Conservation (phyloP, 176 grass and related monocot genomes). For the Juncus effusus region DNA sequence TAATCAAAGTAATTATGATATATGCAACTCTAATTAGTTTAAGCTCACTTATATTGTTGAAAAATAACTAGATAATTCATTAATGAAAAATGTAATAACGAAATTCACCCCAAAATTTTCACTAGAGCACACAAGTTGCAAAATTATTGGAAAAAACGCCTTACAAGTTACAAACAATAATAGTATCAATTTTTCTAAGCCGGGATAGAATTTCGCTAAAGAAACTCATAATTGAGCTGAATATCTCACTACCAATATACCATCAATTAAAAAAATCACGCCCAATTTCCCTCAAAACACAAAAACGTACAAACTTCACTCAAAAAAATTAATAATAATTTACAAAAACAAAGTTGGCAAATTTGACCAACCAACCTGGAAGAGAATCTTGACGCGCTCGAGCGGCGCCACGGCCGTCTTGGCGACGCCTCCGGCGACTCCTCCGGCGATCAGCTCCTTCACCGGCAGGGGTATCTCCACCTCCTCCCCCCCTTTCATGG, state of each 20-base stretch:
- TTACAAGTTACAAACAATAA: neutral
- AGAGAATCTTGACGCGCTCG: conserved; percentile 95
- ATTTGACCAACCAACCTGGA: conserved; percentile 45
- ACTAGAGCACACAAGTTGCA: neutral
- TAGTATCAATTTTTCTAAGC: neutral
- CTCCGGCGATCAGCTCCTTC: conserved; percentile 85
- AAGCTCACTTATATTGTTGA: conserved; percentile 7
- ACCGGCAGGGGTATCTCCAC: conserved; percentile 53
- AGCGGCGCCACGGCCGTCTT: conserved; percentile 88
- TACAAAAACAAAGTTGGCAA: neutral
- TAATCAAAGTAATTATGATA: conserved; percentile 1
- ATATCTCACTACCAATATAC: neutral
- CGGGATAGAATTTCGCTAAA: too few species aligned
- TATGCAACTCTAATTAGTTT: conserved; percentile 6
- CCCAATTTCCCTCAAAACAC: neutral
- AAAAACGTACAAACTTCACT: neutral
- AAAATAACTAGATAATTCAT: neutral
- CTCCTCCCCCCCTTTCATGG: conserved; percentile 18
- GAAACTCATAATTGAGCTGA: too few species aligned
- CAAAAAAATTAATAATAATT: neutral
- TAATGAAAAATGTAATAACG: neutral
- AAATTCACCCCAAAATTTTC: neutral
- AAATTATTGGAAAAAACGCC: neutral
- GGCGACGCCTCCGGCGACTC: conserved; percentile 72
- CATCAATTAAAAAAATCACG: neutral